Evolutionary conservation across 768 basidiomycete genomes (phyloP), one percentile per base, ranked within the genome.

Genomic region (Lentinula sp.): DNA sequence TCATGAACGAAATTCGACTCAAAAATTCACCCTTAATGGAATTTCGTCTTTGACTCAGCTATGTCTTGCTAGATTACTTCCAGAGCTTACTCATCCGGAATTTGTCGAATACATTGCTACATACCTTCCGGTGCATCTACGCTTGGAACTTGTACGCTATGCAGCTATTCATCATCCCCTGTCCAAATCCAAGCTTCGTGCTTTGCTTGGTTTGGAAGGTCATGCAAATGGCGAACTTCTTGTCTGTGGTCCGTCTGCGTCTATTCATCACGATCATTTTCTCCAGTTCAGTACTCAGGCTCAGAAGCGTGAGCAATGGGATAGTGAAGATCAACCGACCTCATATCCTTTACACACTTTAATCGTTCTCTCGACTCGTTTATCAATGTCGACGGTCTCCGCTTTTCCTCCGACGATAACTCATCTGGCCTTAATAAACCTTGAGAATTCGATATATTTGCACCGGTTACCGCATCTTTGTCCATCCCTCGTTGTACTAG

Each of bases 191-290:
- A 80, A 81, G 59, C 74, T 91, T 18, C 77, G 78, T 56, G 74
- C 79, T 7, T 67, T 90, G 4, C 79, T 80, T 58, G 76, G 75
- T 37, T 73, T 76, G 0, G 71, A 82, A 4, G 78, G 81, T 1
- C 83, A 87, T 66, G 77, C 79, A 3, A 81, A 83, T 56, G 84
- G 87, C 0, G 90, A 91, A 62, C 72, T 89, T 10, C 68, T 91
- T 40, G 68, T 92, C 23, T 78, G 89, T 31, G 86, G 86, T 13
- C 85, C 84, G 0, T 68, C 74, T 23, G 79, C 79, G 8, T 64
- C 70, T 6, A 66, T 85, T 3, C 77, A 72, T 16, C 75, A 77
- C 42, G 76, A 79, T 53, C 69, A 77, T 61, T 81, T 86, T 64
- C 67, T 70, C 52, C 69, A 59, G 53, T 63, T 28, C 40, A 56